Conservation (phyloP, 768 basidiomycete genomes). For the Pholiota conissans region DNA sequence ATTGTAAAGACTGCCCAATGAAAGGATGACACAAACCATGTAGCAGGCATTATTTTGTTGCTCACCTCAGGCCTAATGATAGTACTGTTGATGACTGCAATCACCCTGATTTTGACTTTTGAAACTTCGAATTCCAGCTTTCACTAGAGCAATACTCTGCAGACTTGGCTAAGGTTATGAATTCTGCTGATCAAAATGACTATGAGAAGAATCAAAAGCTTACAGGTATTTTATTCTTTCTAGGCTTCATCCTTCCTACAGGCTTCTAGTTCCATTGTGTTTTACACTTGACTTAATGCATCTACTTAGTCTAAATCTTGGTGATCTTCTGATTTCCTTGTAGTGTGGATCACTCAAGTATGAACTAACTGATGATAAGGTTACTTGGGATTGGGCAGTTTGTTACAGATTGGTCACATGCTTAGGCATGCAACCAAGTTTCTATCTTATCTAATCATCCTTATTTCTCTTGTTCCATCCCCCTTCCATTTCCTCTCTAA, state of each 20-base stretch:
- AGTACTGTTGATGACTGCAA: conserved; percentile 22
- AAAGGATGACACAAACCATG: conserved; percentile 29
- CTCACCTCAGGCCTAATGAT: conserved; percentile 24
- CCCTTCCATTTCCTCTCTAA: neutral
- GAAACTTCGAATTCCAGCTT: neutral
- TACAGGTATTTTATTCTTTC: conserved; percentile 36
- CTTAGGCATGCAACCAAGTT: neutral
- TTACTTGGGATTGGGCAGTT: too few species aligned
- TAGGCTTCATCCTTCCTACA: conserved; percentile 19
- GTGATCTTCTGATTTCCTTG: conserved; percentile 25
- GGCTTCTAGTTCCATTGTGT: conserved; percentile 22
- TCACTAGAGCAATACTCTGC: conserved; percentile 6
- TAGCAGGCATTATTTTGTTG: conserved; percentile 32
- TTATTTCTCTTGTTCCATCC: neutral
- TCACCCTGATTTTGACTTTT: conserved; percentile 20
- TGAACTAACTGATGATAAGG: conserved; percentile 20
- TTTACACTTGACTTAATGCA: conserved; percentile 34
- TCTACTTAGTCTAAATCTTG: conserved; percentile 25
- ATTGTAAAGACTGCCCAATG: conserved; percentile 30
- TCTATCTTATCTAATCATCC: too few species aligned
- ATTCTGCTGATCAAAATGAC: conserved; percentile 13
- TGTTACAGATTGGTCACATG: neutral
- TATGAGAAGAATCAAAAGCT: conserved; percentile 20
- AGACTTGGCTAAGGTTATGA: conserved; percentile 8
- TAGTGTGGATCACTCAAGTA: conserved; percentile 30